phyloP scores from a whole-genome alignment of 495 filamentous ascomycete species.

The Letharia lupina region DNA sequence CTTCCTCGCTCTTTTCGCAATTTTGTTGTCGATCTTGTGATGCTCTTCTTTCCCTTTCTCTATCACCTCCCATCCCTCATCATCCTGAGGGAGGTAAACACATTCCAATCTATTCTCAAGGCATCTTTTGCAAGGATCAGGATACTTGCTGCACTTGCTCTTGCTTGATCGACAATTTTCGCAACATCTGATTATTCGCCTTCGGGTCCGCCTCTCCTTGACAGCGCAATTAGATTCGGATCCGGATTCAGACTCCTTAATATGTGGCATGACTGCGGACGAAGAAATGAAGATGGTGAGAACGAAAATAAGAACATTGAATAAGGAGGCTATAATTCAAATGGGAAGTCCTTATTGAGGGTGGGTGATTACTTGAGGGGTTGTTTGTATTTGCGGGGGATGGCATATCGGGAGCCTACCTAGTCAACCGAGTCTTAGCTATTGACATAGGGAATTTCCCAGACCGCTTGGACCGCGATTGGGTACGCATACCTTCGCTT shows the following conservation, averaged over 20 bases:
- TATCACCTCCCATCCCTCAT: not conserved
- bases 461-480: not conserved
- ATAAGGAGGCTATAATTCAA: not conserved
- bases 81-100: not conserved
- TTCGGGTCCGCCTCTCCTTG: not conserved
- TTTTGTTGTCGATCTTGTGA: not conserved
- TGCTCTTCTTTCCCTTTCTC: not conserved
- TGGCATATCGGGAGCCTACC: not conserved
- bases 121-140: not conserved
- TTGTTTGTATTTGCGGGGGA: not conserved
- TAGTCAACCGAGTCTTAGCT: not conserved
- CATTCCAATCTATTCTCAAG: not conserved
- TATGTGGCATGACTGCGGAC: not conserved
- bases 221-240: not conserved
- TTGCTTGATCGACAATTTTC: conserved; percentile 19
- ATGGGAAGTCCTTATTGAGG: not conserved
- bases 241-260: not conserved
- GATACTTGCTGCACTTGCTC: not conserved
- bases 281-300: not conserved
- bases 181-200: conserved; percentile 36
- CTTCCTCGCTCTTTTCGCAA: not conserved
- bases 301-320: not conserved
- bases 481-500: not conserved
- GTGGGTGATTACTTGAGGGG: not conserved
- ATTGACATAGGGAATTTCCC: not conserved